Percentiles rank a stretch among this genome's conserved stretches.
phyloP scores from a whole-genome alignment of 805 yeast genomes.

The Zygosaccharomyces pseudorouxii region DNA sequence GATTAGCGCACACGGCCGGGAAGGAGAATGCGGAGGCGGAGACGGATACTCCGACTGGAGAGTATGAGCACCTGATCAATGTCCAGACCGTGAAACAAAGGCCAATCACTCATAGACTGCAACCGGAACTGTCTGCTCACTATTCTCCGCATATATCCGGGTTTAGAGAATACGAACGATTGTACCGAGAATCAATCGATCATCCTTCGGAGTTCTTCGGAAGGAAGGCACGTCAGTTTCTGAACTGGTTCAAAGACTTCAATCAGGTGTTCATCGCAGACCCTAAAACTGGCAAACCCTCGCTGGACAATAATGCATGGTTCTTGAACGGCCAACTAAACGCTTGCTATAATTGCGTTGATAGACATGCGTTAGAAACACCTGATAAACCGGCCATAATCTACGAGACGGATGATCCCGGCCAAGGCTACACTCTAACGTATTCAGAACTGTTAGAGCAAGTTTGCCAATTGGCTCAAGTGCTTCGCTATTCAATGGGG shows the following conservation, averaged over 20 bases:
- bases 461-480: conserved; percentile 68
- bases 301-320: conserved; percentile 59
- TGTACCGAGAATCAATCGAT: conserved; percentile 71
- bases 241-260: conserved; percentile 79
- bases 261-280: conserved; percentile 44
- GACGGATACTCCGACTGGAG: conserved; percentile 8
- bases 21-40: background rate
- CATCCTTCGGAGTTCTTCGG: conserved; percentile 82
- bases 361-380: conserved; percentile 66
- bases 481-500: conserved; percentile 55
- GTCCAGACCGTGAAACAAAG: conserved; percentile 23
- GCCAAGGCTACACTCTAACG: conserved; percentile 51
- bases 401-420: conserved; percentile 78
- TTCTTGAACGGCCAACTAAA: conserved; percentile 74
- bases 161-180: conserved; percentile 60
- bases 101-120: conserved; percentile 22
- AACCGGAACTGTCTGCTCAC: conserved; percentile 24
- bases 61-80: conserved; percentile 30
- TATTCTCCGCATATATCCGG: conserved; percentile 53
- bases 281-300: conserved; percentile 33
- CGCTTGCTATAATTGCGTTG: conserved; percentile 78
- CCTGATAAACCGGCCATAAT: conserved; percentile 73
- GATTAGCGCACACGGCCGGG: conserved; percentile 6
- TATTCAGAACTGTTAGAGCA: conserved; percentile 67
- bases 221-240: conserved; percentile 62